Percentiles rank a stretch among this genome's conserved stretches.
phyloP scores from a whole-genome alignment of 306 rosid genomes.

The Alnus rubra region DNA sequence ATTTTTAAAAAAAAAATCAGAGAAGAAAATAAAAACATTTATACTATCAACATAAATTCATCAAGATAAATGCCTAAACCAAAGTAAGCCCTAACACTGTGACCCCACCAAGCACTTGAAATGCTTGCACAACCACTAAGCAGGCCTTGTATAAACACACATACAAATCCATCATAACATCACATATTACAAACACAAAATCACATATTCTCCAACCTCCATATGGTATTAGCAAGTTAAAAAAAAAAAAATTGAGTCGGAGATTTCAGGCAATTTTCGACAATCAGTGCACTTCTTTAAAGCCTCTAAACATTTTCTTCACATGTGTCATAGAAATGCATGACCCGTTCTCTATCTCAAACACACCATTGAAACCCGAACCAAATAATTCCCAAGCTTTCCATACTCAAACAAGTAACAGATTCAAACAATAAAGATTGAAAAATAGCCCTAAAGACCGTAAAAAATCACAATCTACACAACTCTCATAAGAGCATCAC shows the following conservation, averaged over 20 bases:
- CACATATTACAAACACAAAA: not conserved
- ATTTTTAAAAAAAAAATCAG: not conserved
- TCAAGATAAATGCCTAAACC: not conserved
- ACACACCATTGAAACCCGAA: not conserved
- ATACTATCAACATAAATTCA: not conserved
- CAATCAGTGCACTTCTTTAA: not conserved
- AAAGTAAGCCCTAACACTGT: not conserved
- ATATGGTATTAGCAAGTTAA: not conserved
- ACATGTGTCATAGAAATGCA: not conserved
- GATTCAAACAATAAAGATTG: not conserved
- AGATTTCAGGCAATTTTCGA: not conserved
- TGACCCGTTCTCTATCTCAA: not conserved
- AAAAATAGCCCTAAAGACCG: not conserved
- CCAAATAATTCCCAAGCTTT: not conserved
- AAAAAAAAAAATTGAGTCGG: not conserved
- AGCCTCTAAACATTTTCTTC: not conserved
- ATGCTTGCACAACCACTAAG: not conserved
- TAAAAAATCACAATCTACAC: not conserved
- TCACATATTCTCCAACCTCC: not conserved
- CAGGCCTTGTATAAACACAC: not conserved
- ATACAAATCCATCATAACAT: not conserved
- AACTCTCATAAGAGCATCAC: not conserved
- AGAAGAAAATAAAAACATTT: not conserved
- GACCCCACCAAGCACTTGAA: not conserved
- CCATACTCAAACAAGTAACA: not conserved